Evolutionary conservation across 192 early-diverging fungal genomes (phyloP).

Genomic region (Backusella psychrophila): DNA sequence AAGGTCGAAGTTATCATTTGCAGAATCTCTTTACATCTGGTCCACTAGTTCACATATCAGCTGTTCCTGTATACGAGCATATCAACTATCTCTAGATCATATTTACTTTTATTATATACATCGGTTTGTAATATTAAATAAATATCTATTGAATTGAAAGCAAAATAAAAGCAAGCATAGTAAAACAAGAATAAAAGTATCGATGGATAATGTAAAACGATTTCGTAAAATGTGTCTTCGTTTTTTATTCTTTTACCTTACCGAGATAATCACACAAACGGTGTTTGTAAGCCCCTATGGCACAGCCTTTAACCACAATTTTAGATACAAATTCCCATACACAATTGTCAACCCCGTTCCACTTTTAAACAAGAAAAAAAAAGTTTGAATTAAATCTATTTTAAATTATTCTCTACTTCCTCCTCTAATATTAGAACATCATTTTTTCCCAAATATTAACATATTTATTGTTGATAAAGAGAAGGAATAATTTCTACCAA

Average conservation of each 20-base stretch:
- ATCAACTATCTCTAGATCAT: not conserved
- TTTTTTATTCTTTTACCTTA: not conserved
- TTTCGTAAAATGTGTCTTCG: not conserved
- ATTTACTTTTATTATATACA: not conserved
- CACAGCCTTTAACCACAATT: not conserved
- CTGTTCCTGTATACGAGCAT: not conserved
- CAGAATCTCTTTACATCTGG: not conserved
- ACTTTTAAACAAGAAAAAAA: not conserved
- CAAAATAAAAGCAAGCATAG: not conserved
- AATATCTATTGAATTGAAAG: not conserved
- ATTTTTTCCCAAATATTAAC: not conserved
- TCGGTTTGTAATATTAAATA: not conserved
- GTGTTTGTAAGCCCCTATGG: not conserved
- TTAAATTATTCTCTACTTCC: not conserved
- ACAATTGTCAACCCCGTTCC: not conserved
- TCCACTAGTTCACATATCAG: not conserved
- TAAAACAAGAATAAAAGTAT: not conserved
- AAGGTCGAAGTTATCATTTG: not conserved
- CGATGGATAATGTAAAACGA: not conserved
- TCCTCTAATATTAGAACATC: not conserved
- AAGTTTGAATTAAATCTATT: not conserved
- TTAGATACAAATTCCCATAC: not conserved
- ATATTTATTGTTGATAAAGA: not conserved
- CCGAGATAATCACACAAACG: not conserved
- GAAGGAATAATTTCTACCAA: not conserved